Base-by-base conservation (phyloP, 257 asterid species). In the Penstemon newberryi region DNA sequence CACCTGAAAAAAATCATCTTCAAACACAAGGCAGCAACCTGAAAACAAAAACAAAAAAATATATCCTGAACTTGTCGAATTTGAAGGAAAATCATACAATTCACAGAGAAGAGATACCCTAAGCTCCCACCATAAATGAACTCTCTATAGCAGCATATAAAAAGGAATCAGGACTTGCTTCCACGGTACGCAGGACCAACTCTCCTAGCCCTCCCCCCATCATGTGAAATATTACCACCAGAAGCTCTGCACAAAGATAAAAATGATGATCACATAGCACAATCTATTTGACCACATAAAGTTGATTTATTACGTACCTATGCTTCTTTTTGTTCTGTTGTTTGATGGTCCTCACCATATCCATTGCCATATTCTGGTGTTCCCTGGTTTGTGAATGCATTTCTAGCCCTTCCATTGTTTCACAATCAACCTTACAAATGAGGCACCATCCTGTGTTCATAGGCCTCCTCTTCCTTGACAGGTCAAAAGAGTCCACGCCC, bases 371-470 rank as follows among this genome's bases (percentile, higher is more conserved):
- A 46, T 77, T 25, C 33, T 25, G 96, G 88, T 92, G 98, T 71
- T 92, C 97, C 75, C 88, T 76, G 11, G 95, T 79, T 75, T 92
- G 98, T 4, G 97, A 85, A 78, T 92, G 98, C 77, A 85, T 65
- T 66, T 92, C 96, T 64, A 92, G 77, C 38, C 91, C 88, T 73
- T 90, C 97, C 53, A 90, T 86, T 5, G 97, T 79, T 71, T 85
- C 96, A 78, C 97, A 92, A 77, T 92, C 98, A 55, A 83, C 55
- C 76, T 79, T 80, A 79, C 98, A 92, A 47, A 92, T 78, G 75
- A 93, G 84, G 76, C 98, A 92, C 98, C 98, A 92, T 38, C 94
- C 98, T 67, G 70, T 76, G 80, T 87, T 82, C 39, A 75, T 8
- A 53, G 85, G 84, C 68, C 80, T 83, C 79, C 95, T 85, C 81